Conservation (phyloP, 1,284 basidiomycete genomes). For the Fomitopsis betulina region DNA sequence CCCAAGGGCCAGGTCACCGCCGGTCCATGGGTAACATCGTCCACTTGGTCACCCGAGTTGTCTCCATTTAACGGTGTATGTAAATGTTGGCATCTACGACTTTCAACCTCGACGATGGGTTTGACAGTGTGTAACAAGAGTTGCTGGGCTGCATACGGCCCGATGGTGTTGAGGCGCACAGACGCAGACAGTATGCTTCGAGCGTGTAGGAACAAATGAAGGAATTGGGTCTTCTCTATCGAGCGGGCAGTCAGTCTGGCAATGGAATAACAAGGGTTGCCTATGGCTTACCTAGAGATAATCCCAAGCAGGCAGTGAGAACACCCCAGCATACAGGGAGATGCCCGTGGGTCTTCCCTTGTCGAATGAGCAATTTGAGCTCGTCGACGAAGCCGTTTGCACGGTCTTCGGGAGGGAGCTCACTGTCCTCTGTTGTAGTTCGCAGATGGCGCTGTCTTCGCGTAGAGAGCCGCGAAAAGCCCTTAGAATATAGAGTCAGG, state of each 20-base stretch:
- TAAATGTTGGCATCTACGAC: slow-evolving; percentile 38
- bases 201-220: slow-evolving; percentile 92
- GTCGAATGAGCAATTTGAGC: slow-evolving; percentile 65
- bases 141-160: slow-evolving; percentile 92
- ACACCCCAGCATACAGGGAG: slow-evolving; percentile 89
- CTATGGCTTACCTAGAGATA: slow-evolving; percentile 59
- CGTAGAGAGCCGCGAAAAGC: slow-evolving; percentile 56
- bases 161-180: slow-evolving; percentile 87
- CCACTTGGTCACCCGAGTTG: slow-evolving; percentile 10
- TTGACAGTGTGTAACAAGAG: slow-evolving; percentile 73
- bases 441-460: slow-evolving; percentile 12
- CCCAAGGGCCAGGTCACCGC: slow-evolving; percentile 94
- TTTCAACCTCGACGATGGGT: slow-evolving; percentile 56
- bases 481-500: slow-evolving; percentile 83
- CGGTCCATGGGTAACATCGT: slow-evolving; percentile 44
- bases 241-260: not conserved
- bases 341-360: slow-evolving; percentile 72
- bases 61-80: slow-evolving; percentile 34
- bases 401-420: slow-evolving; percentile 6
- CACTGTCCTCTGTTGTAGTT: slow-evolving; percentile 14
- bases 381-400: slow-evolving; percentile 48
- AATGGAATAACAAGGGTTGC: not conserved
- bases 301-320: slow-evolving; percentile 71
- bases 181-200: slow-evolving; percentile 87
- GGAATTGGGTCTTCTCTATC: slow-evolving; percentile 69